These are phyloP conservation scores for Piromyces finnis DNA, from an alignment of 192 early-diverging fungal genomes.

Conservation along the genomic window DNA sequence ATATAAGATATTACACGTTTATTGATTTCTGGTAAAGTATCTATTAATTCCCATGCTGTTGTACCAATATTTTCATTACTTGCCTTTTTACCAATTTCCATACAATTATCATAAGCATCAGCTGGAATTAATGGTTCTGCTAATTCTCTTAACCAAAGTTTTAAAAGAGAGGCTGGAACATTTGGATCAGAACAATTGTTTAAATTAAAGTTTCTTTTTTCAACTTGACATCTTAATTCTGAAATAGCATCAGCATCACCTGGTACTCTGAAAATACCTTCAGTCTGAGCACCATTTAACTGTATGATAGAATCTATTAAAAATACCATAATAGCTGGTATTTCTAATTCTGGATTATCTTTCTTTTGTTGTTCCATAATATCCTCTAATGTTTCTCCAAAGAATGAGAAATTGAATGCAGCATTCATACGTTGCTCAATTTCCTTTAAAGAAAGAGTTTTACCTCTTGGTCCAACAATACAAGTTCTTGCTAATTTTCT, in stretches of 20 bases:
- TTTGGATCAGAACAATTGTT: slow-evolving; percentile 55
- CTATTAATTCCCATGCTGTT: slow-evolving; percentile 27
- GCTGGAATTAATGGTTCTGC: slow-evolving; percentile 74
- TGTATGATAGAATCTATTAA: slow-evolving; percentile 50
- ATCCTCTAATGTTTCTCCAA: slow-evolving; percentile 76
- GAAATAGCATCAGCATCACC: slow-evolving; percentile 76
- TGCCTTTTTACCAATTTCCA: slow-evolving; percentile 30
- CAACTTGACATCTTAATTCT: slow-evolving; percentile 12
- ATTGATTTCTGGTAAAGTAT: slow-evolving; percentile 33
- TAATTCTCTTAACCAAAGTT: slow-evolving; percentile 85
- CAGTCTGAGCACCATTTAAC: slow-evolving; percentile 57
- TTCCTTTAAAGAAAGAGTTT: slow-evolving; percentile 46
- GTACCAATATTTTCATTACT: slow-evolving; percentile 6
- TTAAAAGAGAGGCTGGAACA: slow-evolving; percentile 76
- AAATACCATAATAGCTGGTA: slow-evolving; percentile 70
- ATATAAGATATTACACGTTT: slow-evolving; percentile 54
- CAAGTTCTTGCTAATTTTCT: slow-evolving; percentile 47
- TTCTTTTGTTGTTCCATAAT: slow-evolving; percentile 45
- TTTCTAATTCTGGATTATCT: slow-evolving; percentile 8
- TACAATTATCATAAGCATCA: slow-evolving; percentile 58
- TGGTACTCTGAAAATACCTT: slow-evolving; percentile 92
- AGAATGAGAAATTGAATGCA: slow-evolving; percentile 65
- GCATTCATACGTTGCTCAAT: slow-evolving; percentile 55
- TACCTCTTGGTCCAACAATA: slow-evolving; percentile 58
- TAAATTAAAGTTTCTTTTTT: slow-evolving; percentile 49